These are phyloP conservation scores for Hypoxylon fragiforme DNA, from an alignment of 495 filamentous ascomycete species.

Conservation along the genomic window DNA sequence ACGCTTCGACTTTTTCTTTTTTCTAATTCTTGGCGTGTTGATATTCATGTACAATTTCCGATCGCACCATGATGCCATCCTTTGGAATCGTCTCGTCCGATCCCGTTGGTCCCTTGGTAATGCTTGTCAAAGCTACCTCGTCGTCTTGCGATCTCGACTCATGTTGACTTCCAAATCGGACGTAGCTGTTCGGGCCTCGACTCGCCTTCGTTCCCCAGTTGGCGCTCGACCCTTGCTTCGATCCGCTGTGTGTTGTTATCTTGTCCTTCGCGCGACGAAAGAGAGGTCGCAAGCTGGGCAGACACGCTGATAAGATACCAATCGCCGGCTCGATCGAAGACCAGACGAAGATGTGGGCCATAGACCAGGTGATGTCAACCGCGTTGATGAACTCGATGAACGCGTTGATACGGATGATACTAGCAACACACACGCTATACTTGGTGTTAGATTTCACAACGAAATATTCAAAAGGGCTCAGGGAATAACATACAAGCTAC, in stretches of 20 bases:
- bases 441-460: background rate
- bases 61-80: slow-evolving; percentile 25
- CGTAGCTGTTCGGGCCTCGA: slow-evolving; percentile 21
- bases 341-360: slow-evolving; percentile 48
- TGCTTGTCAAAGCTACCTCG: slow-evolving; percentile 23
- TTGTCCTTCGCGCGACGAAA: slow-evolving; percentile 28
- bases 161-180: slow-evolving; percentile 21
- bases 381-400: slow-evolving; percentile 40
- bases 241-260: slow-evolving; percentile 12
- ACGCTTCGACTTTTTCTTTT: background rate
- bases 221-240: slow-evolving; percentile 14
- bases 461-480: background rate
- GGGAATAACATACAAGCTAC: slow-evolving; percentile 41
- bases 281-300: slow-evolving; percentile 47
- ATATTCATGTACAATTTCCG: slow-evolving; percentile 16
- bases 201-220: slow-evolving; percentile 26
- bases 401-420: slow-evolving; percentile 47
- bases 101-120: slow-evolving; percentile 10
- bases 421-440: slow-evolving; percentile 42
- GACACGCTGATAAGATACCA: slow-evolving; percentile 48
- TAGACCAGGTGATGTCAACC: slow-evolving; percentile 44
- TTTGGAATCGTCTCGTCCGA: slow-evolving; percentile 17
- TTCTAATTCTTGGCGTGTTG: background rate
- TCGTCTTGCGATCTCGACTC: slow-evolving; percentile 13
- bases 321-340: slow-evolving; percentile 48